Evolutionary conservation across 148 eudicot species (phyloP).

Genomic region (Chenopodium album): DNA sequence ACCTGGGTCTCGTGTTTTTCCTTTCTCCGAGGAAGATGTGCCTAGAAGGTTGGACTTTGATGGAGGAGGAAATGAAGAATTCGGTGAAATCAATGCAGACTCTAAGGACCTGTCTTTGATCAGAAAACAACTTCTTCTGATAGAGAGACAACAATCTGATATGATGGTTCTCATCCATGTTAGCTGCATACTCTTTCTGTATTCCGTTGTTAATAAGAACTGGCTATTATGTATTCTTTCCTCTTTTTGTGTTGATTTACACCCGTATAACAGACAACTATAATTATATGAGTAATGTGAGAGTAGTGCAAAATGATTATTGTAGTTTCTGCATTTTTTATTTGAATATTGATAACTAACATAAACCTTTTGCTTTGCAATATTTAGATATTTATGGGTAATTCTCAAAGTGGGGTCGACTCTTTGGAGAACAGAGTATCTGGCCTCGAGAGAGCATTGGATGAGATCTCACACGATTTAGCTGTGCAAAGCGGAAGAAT

Average conservation of each 20-base stretch:
- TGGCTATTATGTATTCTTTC: background rate
- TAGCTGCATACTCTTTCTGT: background rate
- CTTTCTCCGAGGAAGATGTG: conserved; percentile 38
- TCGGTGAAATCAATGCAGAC: conserved; percentile 43
- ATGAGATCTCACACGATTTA: too few relatives aligned
- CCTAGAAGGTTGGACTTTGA: conserved; percentile 11
- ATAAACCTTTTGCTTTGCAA: background rate
- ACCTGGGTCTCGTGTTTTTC: conserved; percentile 55
- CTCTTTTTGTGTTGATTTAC: background rate
- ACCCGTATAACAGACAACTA: background rate
- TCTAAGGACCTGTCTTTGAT: conserved; percentile 53
- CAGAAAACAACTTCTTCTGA: conserved; percentile 68
- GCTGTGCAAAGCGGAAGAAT: too few relatives aligned
- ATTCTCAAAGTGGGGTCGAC: conserved; percentile 65
- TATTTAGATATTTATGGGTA: conserved; percentile 71
- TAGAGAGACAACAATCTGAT: conserved; percentile 69
- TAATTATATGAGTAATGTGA: background rate
- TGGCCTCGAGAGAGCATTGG: conserved; percentile 58
- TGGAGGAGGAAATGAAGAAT: conserved; percentile 33
- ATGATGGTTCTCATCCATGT: conserved; percentile 72
- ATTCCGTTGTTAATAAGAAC: background rate
- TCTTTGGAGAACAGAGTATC: conserved; percentile 75
- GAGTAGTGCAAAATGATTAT: too few relatives aligned
- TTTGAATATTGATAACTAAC: background rate
- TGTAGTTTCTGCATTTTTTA: background rate